Evolutionary conservation across 2,329 filamentous ascomycete genomes (phyloP), one percentile per base, ranked within the genome.

Genomic region (Penicillium italicum): DNA sequence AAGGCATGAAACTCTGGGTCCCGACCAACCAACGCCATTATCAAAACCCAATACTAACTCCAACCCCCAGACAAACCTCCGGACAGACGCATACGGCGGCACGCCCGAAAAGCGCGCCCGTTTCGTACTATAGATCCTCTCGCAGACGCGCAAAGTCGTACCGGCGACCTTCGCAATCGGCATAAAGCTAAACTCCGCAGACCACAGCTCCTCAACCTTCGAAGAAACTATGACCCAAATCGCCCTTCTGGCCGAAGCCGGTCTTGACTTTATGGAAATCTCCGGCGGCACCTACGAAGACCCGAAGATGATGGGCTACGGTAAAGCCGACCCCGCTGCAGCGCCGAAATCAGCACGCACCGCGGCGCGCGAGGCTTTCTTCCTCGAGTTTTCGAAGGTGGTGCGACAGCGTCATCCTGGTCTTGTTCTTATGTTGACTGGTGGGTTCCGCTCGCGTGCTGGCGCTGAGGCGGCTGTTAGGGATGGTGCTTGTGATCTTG

Each of bases 201-300:
- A 82, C 53, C 75, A 79, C 62, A 68, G 61, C 60, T 69, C 69
- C 16, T 30, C 58, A 14, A 66, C 61, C n/a, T 69, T 70, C 20
- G 69, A 79, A 10, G 84, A 84, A 12, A 82, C 78, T 34, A 71
- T 88, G 37, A 79, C 82, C 54, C 85, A 89, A 65, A 74, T 87
- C 10, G 5, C 77, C 75, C 37, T 81, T 74, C 5, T 75, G 1
- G 65, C 66, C 14, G 68, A 71, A 11, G 72, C 71, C 1, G 69
- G 70, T 0, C 71, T 89, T 1, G 87, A 90, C 69, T 89, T 88
- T 60, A 71, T 90, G 2, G 86, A 90, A 69, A 79, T 90, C 26
- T 84, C 80, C 18, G 87, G 87, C 0, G 86, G 87, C 0, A 81
- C 70, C 0, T 85, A 82, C 59, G 81, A 85, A 62, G 70, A 84